Evolutionary conservation across 306 rosid genomes (phyloP).

Genomic region (Luffa acutangula): DNA sequence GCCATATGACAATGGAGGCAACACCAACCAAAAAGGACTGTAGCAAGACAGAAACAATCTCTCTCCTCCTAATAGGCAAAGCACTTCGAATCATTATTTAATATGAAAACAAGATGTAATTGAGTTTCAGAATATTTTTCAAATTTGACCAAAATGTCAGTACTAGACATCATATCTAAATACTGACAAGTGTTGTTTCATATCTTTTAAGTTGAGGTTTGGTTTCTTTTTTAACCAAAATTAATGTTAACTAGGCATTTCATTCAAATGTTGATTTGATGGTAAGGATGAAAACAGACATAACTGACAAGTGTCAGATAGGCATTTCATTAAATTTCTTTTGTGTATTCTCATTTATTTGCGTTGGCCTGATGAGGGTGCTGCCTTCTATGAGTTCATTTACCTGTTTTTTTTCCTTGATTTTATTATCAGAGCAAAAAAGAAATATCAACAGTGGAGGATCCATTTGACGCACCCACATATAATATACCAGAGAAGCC

Average conservation of each 20-base stretch:
- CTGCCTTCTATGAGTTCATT: not conserved
- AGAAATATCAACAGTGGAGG: constrained; percentile 67
- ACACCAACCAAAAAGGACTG: not conserved
- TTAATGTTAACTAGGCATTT: not conserved
- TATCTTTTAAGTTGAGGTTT: not conserved
- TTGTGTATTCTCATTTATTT: not conserved
- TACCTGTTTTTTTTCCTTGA: constrained; percentile 6
- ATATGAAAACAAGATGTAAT: too few relatives aligned
- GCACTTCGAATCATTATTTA: too few relatives aligned
- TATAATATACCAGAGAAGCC: constrained; percentile 93
- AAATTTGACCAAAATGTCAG: too few relatives aligned
- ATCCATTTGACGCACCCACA: constrained; percentile 81
- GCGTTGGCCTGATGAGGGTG: not conserved
- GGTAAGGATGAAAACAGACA: not conserved
- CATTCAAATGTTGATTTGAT: not conserved
- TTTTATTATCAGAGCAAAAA: constrained; percentile 52
- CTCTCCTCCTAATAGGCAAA: too few relatives aligned
- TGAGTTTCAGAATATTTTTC: too few relatives aligned
- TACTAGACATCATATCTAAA: too few relatives aligned
- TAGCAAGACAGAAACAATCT: not conserved
- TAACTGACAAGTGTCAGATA: not conserved
- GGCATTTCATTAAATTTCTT: not conserved
- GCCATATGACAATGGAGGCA: not conserved
- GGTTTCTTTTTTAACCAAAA: not conserved
- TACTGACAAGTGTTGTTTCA: too few relatives aligned